These are phyloP conservation scores for Tubosaeta brunneosetosa DNA, from an alignment of 768 basidiomycete species.

Conservation along the genomic window DNA sequence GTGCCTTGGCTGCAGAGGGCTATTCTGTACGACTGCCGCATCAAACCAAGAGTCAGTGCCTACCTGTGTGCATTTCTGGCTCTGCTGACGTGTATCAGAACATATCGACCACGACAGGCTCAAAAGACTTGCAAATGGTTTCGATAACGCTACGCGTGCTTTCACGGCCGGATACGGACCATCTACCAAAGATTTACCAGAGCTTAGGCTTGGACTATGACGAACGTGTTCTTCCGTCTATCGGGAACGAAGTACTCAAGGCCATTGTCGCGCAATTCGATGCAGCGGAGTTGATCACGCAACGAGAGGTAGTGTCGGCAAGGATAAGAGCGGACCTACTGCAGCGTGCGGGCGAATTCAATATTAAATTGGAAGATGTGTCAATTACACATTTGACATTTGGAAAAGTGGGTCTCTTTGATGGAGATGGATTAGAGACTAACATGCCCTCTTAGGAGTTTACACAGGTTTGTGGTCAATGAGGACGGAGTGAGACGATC, in stretches of 20 bases:
- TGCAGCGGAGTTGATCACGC: slow-evolving; percentile 93
- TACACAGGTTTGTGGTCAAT: slow-evolving; percentile 48
- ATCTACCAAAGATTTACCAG: slow-evolving; percentile 93
- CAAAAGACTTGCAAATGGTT: slow-evolving; percentile 98
- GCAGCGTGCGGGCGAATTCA: slow-evolving; percentile 92
- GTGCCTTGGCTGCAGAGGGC: slow-evolving; percentile 95
- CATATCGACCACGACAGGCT: slow-evolving; percentile 97
- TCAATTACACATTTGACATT: slow-evolving; percentile 92
- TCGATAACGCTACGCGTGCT: slow-evolving; percentile 94
- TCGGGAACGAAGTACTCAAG: slow-evolving; percentile 97
- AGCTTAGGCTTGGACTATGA: slow-evolving; percentile 94
- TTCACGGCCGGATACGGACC: slow-evolving; percentile 84
- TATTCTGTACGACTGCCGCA: slow-evolving; percentile 95
- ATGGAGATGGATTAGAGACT: neutral
- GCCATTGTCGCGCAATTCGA: slow-evolving; percentile 98
- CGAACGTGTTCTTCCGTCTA: slow-evolving; percentile 94
- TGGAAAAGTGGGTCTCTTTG: slow-evolving; percentile 55
- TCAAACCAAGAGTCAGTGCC: slow-evolving; percentile 80
- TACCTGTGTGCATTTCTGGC: neutral
- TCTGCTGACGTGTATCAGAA: slow-evolving; percentile 50
- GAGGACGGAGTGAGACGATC: neutral
- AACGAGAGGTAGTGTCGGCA: slow-evolving; percentile 94
- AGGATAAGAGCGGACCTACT: slow-evolving; percentile 89
- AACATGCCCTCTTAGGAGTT: slow-evolving; percentile 60
- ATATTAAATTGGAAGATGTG: slow-evolving; percentile 93